Conservation (phyloP, 2,329 filamentous ascomycete species). For the Juglanconis juglandina region DNA sequence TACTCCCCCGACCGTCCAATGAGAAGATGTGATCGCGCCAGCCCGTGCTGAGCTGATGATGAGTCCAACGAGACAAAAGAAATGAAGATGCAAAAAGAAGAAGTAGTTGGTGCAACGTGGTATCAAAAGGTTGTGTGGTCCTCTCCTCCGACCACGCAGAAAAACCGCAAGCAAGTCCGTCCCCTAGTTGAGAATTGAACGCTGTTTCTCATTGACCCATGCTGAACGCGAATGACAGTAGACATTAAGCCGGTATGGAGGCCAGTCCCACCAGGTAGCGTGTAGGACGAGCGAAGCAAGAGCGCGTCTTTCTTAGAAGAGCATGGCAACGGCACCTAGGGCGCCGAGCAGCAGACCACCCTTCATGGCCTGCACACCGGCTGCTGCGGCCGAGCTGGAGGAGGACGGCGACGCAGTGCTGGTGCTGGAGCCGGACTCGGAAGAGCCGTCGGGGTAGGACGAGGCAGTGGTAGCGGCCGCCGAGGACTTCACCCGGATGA, state of each 20-base stretch:
- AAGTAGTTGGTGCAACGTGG: constrained; percentile 13
- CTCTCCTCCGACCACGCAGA: constrained; percentile 1
- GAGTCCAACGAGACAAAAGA: constrained; percentile 5
- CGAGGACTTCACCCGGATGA: constrained; percentile 1
- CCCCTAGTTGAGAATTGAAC: constrained; percentile 9
- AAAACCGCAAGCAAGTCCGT: constrained; percentile 8
- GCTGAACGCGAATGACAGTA: constrained; percentile 4
- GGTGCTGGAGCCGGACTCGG: constrained; percentile 20
- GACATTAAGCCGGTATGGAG: background rate
- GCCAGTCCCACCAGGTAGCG: background rate
- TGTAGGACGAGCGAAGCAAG: background rate
- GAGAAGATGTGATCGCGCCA: constrained; percentile 7
- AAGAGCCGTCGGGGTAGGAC: background rate
- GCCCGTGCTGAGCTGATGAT: constrained; percentile 5
- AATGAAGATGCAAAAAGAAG: background rate
- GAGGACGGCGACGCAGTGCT: constrained; percentile 24
- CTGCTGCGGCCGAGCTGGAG: constrained; percentile 20
- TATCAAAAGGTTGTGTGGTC: constrained; percentile 16
- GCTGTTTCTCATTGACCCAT: constrained; percentile 13
- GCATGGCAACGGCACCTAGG: constrained; percentile 16
- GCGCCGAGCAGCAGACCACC: constrained; percentile 15
- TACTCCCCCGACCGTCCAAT: background rate
- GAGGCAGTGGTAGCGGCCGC: constrained; percentile 7
- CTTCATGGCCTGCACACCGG: constrained; percentile 10
- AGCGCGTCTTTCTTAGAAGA: background rate